Evolutionary conservation across 805 yeast species (phyloP).

Genomic region (Lachancea lanzarotensis): DNA sequence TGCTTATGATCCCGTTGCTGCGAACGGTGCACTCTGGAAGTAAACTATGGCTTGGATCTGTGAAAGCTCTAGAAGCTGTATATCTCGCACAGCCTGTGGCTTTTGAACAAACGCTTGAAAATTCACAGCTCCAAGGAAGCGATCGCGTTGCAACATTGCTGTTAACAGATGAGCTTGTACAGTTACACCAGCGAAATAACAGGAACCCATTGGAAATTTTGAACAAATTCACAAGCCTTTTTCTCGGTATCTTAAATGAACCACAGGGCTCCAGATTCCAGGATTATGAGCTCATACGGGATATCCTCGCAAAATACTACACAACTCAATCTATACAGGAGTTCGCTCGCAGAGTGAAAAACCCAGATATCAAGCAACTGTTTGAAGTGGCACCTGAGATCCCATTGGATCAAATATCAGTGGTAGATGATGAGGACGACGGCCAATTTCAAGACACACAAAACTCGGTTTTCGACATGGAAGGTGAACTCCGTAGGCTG

Average conservation of each 20-base stretch:
- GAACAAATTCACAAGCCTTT: constrained; percentile 27
- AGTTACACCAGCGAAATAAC: constrained; percentile 26
- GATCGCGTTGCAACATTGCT: constrained; percentile 12
- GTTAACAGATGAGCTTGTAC: constrained; percentile 24
- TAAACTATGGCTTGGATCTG: constrained; percentile 27
- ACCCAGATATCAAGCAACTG: background rate
- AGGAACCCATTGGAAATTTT: constrained; percentile 28
- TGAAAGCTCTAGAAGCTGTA: constrained; percentile 29
- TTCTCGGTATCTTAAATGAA: constrained; percentile 31
- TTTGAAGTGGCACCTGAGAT: background rate
- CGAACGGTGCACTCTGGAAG: constrained; percentile 13
- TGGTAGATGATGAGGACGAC: background rate
- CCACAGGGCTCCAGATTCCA: constrained; percentile 19
- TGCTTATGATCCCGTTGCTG: constrained; percentile 6
- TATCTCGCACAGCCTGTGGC: constrained; percentile 22
- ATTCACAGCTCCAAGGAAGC: background rate
- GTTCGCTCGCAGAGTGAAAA: constrained; percentile 6
- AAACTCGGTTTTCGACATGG: constrained; percentile 15
- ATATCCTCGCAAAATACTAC: constrained; percentile 22
- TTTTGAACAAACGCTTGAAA: constrained; percentile 8
- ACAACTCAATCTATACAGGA: constrained; percentile 8
- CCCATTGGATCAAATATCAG: constrained; percentile 2
- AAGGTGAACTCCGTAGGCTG: constrained; percentile 19
- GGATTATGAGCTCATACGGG: constrained; percentile 22
- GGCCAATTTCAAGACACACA: background rate